Evolutionary conservation across 495 filamentous ascomycete genomes (phyloP).

Genomic region (Recurvomyces mirabilis): DNA sequence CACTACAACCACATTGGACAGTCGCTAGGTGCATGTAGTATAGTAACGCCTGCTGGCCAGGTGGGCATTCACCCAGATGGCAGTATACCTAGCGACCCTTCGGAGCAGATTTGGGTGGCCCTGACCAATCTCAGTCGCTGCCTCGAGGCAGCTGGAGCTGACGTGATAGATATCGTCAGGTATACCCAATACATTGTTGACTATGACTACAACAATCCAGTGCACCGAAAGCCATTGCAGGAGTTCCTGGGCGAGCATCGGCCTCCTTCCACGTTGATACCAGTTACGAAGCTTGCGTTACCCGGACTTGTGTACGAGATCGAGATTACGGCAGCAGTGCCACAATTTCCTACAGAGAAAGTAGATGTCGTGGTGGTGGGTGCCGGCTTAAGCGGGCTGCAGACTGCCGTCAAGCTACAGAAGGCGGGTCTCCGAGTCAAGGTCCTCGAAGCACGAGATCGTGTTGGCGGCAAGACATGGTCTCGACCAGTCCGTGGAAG

Average conservation of each 20-base stretch:
- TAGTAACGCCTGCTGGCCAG: constrained; percentile 13
- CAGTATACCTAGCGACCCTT: constrained; percentile 7
- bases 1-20: constrained; percentile 12
- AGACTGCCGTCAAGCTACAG: constrained; percentile 34
- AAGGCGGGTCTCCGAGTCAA: constrained; percentile 33
- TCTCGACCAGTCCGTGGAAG: constrained; percentile 20
- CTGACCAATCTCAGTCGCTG: constrained; percentile 12
- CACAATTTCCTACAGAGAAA: constrained; percentile 8
- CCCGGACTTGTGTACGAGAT: constrained; percentile 31
- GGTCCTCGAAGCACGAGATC: constrained; percentile 40
- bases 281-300: constrained; percentile 26
- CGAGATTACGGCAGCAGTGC: constrained; percentile 28
- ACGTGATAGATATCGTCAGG: constrained; percentile 25
- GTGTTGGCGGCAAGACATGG: constrained; percentile 43
- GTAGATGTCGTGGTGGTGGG: constrained; percentile 41
- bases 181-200: constrained; percentile 31
- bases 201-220: constrained; percentile 22
- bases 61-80: constrained; percentile 13
- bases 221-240: constrained; percentile 24
- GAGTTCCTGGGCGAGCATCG: constrained; percentile 27
- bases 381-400: constrained; percentile 39
- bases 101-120: constrained; percentile 16
- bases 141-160: constrained; percentile 14
- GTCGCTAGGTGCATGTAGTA: constrained; percentile 1
- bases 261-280: constrained; percentile 28